Evolutionary conservation across 2,329 filamentous ascomycete genomes (phyloP).

Genomic region (Penicillium sp.): DNA sequence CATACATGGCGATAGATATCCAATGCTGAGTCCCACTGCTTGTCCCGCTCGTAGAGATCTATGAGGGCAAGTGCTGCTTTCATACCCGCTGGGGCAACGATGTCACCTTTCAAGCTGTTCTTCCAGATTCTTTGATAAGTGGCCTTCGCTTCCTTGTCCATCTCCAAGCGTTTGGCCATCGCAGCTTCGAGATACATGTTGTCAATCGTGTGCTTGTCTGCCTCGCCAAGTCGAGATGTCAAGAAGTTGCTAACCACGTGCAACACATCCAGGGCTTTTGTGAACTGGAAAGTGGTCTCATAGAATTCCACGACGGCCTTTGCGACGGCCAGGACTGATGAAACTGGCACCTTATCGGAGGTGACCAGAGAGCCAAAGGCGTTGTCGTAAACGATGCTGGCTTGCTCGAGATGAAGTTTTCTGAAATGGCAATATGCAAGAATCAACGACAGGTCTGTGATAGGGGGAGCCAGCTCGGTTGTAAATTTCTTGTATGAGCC

Average conservation of each 20-base stretch:
- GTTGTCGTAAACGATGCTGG: slow-evolving; percentile 29
- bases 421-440: slow-evolving; percentile 33
- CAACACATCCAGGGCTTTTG: slow-evolving; percentile 26
- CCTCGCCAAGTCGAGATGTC: slow-evolving; percentile 25
- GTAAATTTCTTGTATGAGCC: slow-evolving; percentile 27
- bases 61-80: slow-evolving; percentile 44
- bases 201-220: slow-evolving; percentile 42
- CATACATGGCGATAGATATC: slow-evolving; percentile 44
- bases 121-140: slow-evolving; percentile 44
- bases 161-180: slow-evolving; percentile 41
- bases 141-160: slow-evolving; percentile 26
- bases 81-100: slow-evolving; percentile 38
- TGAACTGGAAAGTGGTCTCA: slow-evolving; percentile 34
- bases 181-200: slow-evolving; percentile 46
- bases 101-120: slow-evolving; percentile 27
- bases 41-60: slow-evolving; percentile 41
- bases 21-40: slow-evolving; percentile 43
- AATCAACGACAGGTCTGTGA: slow-evolving; percentile 28
- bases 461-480: slow-evolving; percentile 26
- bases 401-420: slow-evolving; percentile 25
- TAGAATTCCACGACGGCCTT: slow-evolving; percentile 35
- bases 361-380: slow-evolving; percentile 28
- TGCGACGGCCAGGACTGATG: slow-evolving; percentile 27
- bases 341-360: slow-evolving; percentile 28
- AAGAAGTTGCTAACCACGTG: slow-evolving; percentile 31